phyloP scores from a whole-genome alignment of 345 rosid species.

The Camelina laxa region DNA sequence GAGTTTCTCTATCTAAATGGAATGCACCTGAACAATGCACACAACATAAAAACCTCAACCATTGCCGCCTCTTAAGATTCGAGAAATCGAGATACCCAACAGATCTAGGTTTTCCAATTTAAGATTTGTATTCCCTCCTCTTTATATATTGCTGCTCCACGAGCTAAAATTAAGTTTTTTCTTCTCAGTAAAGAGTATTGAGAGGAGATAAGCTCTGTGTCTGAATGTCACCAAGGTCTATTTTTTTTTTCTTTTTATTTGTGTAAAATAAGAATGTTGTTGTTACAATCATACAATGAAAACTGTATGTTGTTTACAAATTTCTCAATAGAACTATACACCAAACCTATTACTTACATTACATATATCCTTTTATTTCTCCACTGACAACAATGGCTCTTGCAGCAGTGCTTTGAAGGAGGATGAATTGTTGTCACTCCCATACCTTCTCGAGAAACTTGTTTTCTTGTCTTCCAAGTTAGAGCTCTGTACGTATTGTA shows the following conservation, averaged over 20 bases:
- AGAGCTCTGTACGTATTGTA: slow-evolving; percentile 66
- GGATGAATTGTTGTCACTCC: slow-evolving; percentile 52
- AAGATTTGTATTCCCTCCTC: too few species aligned
- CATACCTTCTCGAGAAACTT: slow-evolving; percentile 55
- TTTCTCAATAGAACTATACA: slow-evolving; percentile 33
- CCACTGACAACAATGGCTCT: slow-evolving; percentile 65
- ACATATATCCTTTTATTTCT: slow-evolving; percentile 4
- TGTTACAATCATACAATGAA: slow-evolving; percentile 7
- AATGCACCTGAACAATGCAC: slow-evolving; percentile 54
- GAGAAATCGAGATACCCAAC: too few species aligned
- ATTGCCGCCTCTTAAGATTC: slow-evolving; percentile 35
- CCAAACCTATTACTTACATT: slow-evolving; percentile 26
- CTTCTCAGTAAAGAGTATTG: too few species aligned
- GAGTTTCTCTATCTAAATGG: slow-evolving; percentile 68
- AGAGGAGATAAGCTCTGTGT: too few species aligned
- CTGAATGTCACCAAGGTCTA: not conserved
- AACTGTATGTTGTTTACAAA: slow-evolving; percentile 20
- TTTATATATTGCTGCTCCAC: too few species aligned
- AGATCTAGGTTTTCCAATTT: too few species aligned
- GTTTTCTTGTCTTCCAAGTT: slow-evolving; percentile 46
- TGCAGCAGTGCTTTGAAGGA: slow-evolving; percentile 53
- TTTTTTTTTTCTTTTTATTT: not conserved
- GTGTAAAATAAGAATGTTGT: slow-evolving; percentile 1
- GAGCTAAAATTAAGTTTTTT: too few species aligned
- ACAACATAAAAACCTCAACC: slow-evolving; percentile 41